These are phyloP conservation scores for Aspergillus uvarum DNA, from an alignment of 2,329 filamentous ascomycete genomes.

Conservation along the genomic window DNA sequence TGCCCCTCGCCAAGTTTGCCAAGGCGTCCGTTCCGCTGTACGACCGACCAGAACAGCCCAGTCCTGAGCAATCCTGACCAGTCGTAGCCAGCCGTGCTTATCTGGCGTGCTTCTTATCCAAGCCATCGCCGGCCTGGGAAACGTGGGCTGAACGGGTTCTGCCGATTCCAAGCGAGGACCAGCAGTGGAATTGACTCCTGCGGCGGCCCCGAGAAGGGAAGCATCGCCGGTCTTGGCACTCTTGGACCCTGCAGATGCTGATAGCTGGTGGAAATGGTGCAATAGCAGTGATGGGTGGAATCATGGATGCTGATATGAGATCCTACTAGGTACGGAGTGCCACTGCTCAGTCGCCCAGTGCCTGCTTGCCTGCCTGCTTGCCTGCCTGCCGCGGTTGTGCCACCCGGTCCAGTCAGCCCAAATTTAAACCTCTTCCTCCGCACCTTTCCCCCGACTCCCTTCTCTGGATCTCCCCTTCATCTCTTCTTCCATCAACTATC, in stretches of 20 bases:
- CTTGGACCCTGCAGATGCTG: neutral
- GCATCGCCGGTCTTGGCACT: neutral
- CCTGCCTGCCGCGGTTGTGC: neutral
- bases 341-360: no score
- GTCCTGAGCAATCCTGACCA: neutral
- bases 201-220: neutral
- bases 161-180: neutral
- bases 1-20: constrained; percentile 26
- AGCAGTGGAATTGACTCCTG: neutral
- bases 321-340: no score
- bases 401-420: neutral
- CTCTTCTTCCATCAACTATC: neutral
- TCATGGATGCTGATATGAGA: no score
- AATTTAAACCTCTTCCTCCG: constrained; percentile 4
- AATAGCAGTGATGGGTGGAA: neutral
- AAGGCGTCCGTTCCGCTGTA: constrained; percentile 9
- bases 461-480: neutral
- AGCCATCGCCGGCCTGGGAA: neutral
- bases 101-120: neutral
- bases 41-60: neutral
- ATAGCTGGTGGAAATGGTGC: neutral
- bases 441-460: neutral
- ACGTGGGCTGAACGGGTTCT: neutral
- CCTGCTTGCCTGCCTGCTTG: no score
- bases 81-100: neutral